Evolutionary conservation across 2,329 filamentous ascomycete species (phyloP).

Genomic region (Colletotrichum falcatum): DNA sequence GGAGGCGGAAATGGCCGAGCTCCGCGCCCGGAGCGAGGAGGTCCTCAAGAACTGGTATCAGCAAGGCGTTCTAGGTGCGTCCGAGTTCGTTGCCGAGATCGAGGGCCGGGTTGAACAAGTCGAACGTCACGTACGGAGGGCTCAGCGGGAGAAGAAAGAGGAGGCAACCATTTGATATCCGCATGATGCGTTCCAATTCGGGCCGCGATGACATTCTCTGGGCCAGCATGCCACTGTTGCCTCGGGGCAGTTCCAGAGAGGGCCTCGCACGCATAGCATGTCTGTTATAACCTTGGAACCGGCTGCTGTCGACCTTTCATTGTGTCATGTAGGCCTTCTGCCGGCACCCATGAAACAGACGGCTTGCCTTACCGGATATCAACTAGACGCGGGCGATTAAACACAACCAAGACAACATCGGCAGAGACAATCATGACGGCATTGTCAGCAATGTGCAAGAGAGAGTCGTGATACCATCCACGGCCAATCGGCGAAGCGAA

Average conservation of each 20-base stretch:
- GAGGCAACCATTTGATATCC: slow-evolving; percentile 48
- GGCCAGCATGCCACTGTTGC: background rate
- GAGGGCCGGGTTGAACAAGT: slow-evolving; percentile 75
- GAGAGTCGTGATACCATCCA: no score
- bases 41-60: slow-evolving; percentile 80
- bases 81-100: slow-evolving; percentile 76
- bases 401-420: background rate
- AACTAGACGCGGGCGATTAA: background rate
- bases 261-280: background rate
- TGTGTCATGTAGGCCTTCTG: background rate
- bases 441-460: background rate
- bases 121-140: slow-evolving; percentile 74
- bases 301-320: background rate
- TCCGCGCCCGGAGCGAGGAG: slow-evolving; percentile 72
- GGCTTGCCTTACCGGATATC: background rate
- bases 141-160: slow-evolving; percentile 69
- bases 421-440: background rate
- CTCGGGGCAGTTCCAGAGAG: no score
- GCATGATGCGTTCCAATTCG: background rate
- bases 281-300: background rate
- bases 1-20: slow-evolving; percentile 70
- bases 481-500: background rate
- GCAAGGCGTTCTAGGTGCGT: slow-evolving; percentile 74
- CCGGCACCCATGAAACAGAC: slow-evolving; percentile 20
- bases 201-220: background rate